Evolutionary conservation across 805 yeast genomes (phyloP).

Genomic region (Suhomyces emberorum): DNA sequence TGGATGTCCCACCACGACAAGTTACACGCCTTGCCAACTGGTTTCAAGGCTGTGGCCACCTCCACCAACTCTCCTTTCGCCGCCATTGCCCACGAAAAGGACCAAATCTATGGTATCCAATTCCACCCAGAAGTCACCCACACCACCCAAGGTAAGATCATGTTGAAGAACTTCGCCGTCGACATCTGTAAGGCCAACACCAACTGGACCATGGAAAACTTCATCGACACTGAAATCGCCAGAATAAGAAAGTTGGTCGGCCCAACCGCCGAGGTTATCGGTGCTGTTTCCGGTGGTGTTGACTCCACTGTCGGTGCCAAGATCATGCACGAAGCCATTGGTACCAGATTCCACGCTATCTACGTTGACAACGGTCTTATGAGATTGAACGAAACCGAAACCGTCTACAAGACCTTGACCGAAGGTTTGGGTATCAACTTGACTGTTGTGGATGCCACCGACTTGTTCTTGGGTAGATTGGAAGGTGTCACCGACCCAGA

Average conservation of each 20-base stretch:
- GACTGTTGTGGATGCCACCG: slow-evolving; percentile 91
- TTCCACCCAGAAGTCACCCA: slow-evolving; percentile 99
- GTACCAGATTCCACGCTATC: slow-evolving; percentile 97
- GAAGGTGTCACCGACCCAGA: slow-evolving; percentile 98
- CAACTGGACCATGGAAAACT: slow-evolving; percentile 98
- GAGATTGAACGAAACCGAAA: slow-evolving; percentile 89
- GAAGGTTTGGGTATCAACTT: slow-evolving; percentile 93
- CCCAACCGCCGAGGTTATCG: slow-evolving; percentile 97
- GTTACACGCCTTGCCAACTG: slow-evolving; percentile 83
- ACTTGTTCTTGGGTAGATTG: slow-evolving; percentile 79
- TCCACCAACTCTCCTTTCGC: slow-evolving; percentile 95
- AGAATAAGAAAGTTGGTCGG: slow-evolving; percentile 91
- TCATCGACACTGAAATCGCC: slow-evolving; percentile 92
- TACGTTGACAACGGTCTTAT: slow-evolving; percentile 97
- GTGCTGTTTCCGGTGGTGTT: slow-evolving; percentile 99
- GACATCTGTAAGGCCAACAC: slow-evolving; percentile 80
- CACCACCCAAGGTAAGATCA: slow-evolving; percentile 82
- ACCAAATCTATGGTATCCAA: slow-evolving; percentile 88
- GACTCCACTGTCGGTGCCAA: slow-evolving; percentile 99
- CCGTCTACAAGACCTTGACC: slow-evolving; percentile 83
- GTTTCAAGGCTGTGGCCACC: slow-evolving; percentile 84
- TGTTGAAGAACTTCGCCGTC: slow-evolving; percentile 90
- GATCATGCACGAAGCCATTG: slow-evolving; percentile 96
- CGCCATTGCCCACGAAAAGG: slow-evolving; percentile 75
- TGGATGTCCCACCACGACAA: slow-evolving; percentile 99